Percentiles rank a stretch among this genome's conserved stretches.
Conservation (phyloP, 768 basidiomycete species). For the Lentinula sp. region DNA sequence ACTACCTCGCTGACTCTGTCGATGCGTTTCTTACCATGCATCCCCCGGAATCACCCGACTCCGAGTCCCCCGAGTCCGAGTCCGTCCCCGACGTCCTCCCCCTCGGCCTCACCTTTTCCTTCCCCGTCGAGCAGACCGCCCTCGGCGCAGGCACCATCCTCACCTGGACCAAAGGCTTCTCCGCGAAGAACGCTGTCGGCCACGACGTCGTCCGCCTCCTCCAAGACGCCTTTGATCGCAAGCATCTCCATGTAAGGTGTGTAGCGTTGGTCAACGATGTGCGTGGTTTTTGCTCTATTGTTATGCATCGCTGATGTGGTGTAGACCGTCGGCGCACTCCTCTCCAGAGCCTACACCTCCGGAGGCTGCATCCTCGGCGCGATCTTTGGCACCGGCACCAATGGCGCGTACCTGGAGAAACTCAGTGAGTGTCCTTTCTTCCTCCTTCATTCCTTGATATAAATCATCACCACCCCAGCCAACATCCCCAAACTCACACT, state of each 20-base stretch:
- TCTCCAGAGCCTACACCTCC: conserved; percentile 90
- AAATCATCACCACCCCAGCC: conserved; percentile 20
- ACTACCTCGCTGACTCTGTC: conserved; percentile 96
- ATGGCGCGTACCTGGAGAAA: conserved; percentile 94
- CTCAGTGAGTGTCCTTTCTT: conserved; percentile 34
- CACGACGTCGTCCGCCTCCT: conserved; percentile 85
- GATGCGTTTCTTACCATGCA: conserved; percentile 83
- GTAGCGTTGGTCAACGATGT: conserved; percentile 94
- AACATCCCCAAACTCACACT: conserved; percentile 79
- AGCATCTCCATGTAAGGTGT: conserved; percentile 88
- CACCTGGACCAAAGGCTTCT: conserved; percentile 95
- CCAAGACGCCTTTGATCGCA: conserved; percentile 88
- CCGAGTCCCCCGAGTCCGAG: conserved; percentile 5
- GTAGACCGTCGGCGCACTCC: conserved; percentile 93
- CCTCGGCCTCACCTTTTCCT: conserved; percentile 94
- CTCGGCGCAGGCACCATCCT: conserved; percentile 85
- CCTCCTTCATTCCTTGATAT: neutral
- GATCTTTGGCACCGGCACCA: conserved; percentile 98
- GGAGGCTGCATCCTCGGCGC: conserved; percentile 86
- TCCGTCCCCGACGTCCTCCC: conserved; percentile 29
- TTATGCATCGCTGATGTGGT: no score
- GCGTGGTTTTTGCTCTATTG: no score
- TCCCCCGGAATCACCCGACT: conserved; percentile 24
- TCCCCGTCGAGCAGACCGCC: conserved; percentile 96
- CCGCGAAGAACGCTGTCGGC: conserved; percentile 86